Conservation (phyloP, 192 early-diverging fungal genomes). For the Glomus cerebriforme region DNA sequence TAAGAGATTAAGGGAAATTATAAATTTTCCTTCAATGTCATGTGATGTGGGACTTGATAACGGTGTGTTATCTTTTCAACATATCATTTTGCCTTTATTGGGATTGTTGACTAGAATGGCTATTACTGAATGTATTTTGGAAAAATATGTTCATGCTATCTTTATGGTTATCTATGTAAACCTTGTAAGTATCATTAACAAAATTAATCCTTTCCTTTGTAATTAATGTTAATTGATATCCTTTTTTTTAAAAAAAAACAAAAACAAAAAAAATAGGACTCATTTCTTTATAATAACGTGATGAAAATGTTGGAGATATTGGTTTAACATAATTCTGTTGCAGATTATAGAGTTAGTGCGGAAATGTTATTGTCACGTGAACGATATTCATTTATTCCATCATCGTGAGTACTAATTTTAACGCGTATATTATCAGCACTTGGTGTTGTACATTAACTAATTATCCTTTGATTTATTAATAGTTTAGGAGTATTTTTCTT, state of each 20-base stretch:
- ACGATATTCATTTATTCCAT: slow-evolving; percentile 9
- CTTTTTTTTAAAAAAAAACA: too few relatives aligned
- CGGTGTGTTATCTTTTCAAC: slow-evolving; percentile 37
- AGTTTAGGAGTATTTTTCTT: slow-evolving; percentile 32
- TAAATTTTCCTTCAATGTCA: slow-evolving; percentile 31
- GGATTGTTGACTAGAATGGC: slow-evolving; percentile 35
- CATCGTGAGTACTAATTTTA: slow-evolving; percentile 16
- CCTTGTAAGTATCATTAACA: not conserved
- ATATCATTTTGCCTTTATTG: slow-evolving; percentile 35
- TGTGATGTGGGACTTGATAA: slow-evolving; percentile 26
- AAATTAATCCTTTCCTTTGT: too few relatives aligned
- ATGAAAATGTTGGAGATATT: slow-evolving; percentile 27
- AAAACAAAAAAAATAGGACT: slow-evolving; percentile 33
- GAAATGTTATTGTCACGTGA: not conserved
- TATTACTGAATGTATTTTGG: too few relatives aligned
- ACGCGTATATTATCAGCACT: too few relatives aligned
- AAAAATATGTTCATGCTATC: slow-evolving; percentile 34
- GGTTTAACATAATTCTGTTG: slow-evolving; percentile 31
- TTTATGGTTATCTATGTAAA: slow-evolving; percentile 39
- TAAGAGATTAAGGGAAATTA: slow-evolving; percentile 32
- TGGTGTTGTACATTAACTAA: not conserved
- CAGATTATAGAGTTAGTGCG: not conserved
- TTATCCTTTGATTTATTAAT: not conserved
- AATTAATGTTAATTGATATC: too few relatives aligned
- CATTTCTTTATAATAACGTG: slow-evolving; percentile 25